Evolutionary conservation across 768 basidiomycete genomes (phyloP).

Genomic region (Candolleomyces aberdarensis): DNA sequence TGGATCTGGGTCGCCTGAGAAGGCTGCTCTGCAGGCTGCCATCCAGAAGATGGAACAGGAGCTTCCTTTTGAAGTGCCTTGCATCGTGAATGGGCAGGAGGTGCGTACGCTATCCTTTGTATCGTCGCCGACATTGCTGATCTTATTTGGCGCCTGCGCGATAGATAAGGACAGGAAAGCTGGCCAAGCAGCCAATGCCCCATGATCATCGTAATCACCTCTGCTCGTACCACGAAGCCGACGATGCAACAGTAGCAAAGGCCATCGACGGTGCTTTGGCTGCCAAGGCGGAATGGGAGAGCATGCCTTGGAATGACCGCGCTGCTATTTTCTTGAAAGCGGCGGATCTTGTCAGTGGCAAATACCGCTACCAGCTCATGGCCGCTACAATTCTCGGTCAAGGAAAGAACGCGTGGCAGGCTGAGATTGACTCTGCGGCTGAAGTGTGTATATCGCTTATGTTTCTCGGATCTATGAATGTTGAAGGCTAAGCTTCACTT

Average conservation of each 20-base stretch:
- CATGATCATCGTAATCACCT: slow-evolving; percentile 81
- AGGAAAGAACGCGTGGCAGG: slow-evolving; percentile 99
- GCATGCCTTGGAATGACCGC: slow-evolving; percentile 93
- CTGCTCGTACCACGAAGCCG: slow-evolving; percentile 87
- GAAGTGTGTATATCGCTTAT: slow-evolving; percentile 55
- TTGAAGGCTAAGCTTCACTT: no score
- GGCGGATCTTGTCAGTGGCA: slow-evolving; percentile 91
- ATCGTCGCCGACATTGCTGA: neutral
- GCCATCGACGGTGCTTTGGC: slow-evolving; percentile 88
- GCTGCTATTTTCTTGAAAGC: slow-evolving; percentile 99
- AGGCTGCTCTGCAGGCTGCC: slow-evolving; percentile 67
- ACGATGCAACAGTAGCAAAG: slow-evolving; percentile 62
- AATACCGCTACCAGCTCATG: slow-evolving; percentile 92
- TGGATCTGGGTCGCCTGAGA: slow-evolving; percentile 75
- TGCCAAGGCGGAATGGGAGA: slow-evolving; percentile 89
- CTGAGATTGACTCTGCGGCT: slow-evolving; percentile 98
- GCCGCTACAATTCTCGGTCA: slow-evolving; percentile 98
- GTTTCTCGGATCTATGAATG: neutral
- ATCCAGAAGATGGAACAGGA: slow-evolving; percentile 77
- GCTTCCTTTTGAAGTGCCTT: slow-evolving; percentile 90
- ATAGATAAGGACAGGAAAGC: slow-evolving; percentile 77
- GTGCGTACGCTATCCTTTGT: slow-evolving; percentile 29
- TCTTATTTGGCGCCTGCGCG: neutral
- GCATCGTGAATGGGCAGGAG: slow-evolving; percentile 85
- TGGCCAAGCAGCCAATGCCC: slow-evolving; percentile 79